Percentiles rank a stretch among this genome's conserved stretches.
phyloP scores from a whole-genome alignment of 305 asterid genomes.

The Plantago coronopus region DNA sequence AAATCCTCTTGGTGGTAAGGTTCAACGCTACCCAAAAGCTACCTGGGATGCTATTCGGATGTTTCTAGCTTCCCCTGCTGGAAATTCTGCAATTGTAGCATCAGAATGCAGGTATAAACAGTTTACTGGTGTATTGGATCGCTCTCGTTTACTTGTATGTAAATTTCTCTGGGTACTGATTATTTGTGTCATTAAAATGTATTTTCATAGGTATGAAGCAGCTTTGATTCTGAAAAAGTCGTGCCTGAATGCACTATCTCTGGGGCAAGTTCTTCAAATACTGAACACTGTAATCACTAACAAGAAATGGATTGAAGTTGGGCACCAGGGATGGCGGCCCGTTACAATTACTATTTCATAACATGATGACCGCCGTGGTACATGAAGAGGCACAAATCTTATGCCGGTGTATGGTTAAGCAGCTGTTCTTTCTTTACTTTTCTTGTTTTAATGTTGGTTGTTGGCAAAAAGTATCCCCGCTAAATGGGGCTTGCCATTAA shows the following conservation, averaged over 20 bases:
- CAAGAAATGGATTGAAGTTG: constrained; percentile 38
- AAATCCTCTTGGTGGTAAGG: constrained; percentile 35
- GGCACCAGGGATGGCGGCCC: constrained; percentile 41
- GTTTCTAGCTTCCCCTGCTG: constrained; percentile 34
- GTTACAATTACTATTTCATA: constrained; percentile 25
- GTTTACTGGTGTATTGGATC: constrained; percentile 2
- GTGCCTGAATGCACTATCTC: constrained; percentile 34
- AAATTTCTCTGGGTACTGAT: constrained; percentile 6
- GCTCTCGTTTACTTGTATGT: constrained; percentile 1
- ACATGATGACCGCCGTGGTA: constrained; percentile 11
- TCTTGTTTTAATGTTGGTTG: background rate
- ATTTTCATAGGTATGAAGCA: constrained; percentile 44
- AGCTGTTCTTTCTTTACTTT: background rate
- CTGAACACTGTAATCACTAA: constrained; percentile 36
- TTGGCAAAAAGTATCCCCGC: background rate
- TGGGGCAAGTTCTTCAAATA: constrained; percentile 45
- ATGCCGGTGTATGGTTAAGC: background rate
- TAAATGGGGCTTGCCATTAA: background rate
- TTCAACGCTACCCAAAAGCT: constrained; percentile 24
- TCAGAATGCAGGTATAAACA: constrained; percentile 44
- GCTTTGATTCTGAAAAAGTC: constrained; percentile 36
- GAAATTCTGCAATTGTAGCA: constrained; percentile 32
- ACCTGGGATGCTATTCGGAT: constrained; percentile 35
- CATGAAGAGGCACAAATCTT: constrained; percentile 6
- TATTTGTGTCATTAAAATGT: constrained; percentile 10